Evolutionary conservation across 1,139 yeast species (phyloP).

Genomic region (Candida albicans): DNA sequence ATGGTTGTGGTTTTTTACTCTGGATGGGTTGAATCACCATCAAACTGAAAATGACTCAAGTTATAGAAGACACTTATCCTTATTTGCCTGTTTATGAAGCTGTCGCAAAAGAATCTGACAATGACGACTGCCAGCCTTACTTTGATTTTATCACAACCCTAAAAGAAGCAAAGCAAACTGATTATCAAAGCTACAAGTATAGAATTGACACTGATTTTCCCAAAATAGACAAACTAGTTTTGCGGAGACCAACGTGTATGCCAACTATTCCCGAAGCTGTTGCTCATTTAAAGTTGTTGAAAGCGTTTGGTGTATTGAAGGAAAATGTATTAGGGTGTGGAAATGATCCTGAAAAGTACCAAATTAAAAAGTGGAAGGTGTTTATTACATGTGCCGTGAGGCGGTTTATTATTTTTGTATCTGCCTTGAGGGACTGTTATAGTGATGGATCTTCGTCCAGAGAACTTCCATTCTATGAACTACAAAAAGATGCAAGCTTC

Average conservation of each 20-base stretch:
- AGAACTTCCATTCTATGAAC: neutral
- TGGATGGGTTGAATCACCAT: too few species aligned
- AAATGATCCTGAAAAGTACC: conserved; percentile 5
- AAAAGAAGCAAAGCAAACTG: too few species aligned
- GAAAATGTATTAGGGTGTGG: conserved; percentile 12
- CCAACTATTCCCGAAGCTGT: conserved; percentile 10
- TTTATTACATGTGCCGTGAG: conserved; percentile 31
- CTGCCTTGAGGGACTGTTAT: conserved; percentile 16
- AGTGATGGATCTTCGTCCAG: neutral
- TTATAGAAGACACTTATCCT: too few species aligned
- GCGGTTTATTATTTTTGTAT: conserved; percentile 29
- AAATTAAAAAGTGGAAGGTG: conserved; percentile 29
- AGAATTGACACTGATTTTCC: too few species aligned
- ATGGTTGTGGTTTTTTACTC: too few species aligned
- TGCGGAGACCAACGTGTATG: neutral
- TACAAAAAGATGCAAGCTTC: neutral
- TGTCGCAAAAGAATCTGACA: too few species aligned
- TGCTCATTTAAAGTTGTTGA: conserved; percentile 34
- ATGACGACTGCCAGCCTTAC: too few species aligned
- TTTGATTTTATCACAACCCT: too few species aligned
- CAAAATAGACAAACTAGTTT: too few species aligned
- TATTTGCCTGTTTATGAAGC: too few species aligned
- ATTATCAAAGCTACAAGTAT: too few species aligned
- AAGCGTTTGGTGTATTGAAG: conserved; percentile 28
- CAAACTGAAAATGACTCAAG: too few species aligned